A percentile compares a stretch with the other conserved stretches of the same genome.
These are phyloP conservation scores for Perkinsus marinus DNA, from an alignment of 169 alveolate genomes.

Conservation along the genomic window DNA sequence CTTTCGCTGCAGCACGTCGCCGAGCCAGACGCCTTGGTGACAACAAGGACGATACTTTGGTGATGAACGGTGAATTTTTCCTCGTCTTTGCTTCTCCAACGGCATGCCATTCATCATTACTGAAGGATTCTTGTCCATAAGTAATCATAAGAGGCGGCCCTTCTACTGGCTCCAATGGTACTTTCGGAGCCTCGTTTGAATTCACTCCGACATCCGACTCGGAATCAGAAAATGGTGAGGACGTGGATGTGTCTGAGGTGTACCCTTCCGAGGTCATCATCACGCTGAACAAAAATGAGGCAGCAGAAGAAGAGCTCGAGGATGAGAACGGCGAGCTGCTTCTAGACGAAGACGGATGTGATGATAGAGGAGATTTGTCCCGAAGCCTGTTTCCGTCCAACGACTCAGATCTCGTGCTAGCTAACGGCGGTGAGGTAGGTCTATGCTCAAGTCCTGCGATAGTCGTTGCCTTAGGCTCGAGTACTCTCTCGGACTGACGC, in stretches of 20 bases:
- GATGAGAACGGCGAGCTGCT: background rate
- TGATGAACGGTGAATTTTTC: background rate
- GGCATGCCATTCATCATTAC: background rate
- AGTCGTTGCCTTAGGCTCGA: background rate
- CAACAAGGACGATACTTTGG: background rate
- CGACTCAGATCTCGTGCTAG: background rate
- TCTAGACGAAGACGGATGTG: background rate
- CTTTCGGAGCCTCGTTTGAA: background rate
- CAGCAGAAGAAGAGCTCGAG: background rate
- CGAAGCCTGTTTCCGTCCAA: background rate
- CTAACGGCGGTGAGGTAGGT: background rate
- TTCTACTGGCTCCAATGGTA: background rate
- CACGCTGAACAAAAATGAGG: background rate
- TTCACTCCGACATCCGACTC: background rate
- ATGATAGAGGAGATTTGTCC: background rate
- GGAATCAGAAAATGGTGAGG: background rate
- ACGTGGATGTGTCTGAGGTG: background rate
- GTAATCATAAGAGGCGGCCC: background rate
- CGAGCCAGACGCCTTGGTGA: background rate
- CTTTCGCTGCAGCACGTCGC: background rate
- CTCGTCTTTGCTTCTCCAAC: background rate
- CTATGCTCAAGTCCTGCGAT: background rate
- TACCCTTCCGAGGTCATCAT: background rate
- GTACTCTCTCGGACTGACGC: background rate
- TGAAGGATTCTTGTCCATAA: background rate